These are phyloP conservation scores for Pseudotsuga menziesii DNA, from an alignment of 75 land plant species.

Conservation along the genomic window DNA sequence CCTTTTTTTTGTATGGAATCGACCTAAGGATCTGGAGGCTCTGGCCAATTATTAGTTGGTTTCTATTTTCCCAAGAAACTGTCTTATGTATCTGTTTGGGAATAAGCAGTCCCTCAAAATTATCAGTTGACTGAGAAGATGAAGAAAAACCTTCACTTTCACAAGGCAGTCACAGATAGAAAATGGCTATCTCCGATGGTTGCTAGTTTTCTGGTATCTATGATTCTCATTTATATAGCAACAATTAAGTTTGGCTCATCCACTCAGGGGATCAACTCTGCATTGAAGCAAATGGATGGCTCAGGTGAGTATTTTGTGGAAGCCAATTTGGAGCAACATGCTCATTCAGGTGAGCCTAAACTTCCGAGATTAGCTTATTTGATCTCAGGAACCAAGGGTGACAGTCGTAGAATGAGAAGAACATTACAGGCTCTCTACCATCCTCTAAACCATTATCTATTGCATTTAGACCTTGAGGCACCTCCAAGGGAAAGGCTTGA, in stretches of 20 bases:
- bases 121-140: neutral
- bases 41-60: neutral
- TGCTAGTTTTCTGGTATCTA: neutral
- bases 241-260: slow-evolving; percentile 24
- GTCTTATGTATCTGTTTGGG: neutral
- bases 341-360: slow-evolving; percentile 11
- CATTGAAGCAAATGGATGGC: slow-evolving; percentile 23
- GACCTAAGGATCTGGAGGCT: neutral
- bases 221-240: neutral
- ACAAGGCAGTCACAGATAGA: neutral
- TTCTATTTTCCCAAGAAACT: neutral
- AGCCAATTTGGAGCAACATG: slow-evolving; percentile 21
- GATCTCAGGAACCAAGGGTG: slow-evolving; percentile 92
- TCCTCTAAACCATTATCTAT: slow-evolving; percentile 80
- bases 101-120: neutral
- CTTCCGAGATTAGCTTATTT: slow-evolving; percentile 85
- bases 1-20: neutral
- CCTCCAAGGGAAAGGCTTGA: slow-evolving; percentile 83
- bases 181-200: slow-evolving; percentile 5
- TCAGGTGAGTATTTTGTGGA: slow-evolving; percentile 40
- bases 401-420: slow-evolving; percentile 82
- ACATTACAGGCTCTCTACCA: slow-evolving; percentile 88
- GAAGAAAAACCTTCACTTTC: neutral
- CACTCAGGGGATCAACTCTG: slow-evolving; percentile 20
- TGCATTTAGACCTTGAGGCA: slow-evolving; percentile 94